These are phyloP conservation scores for Ustanciosporium gigantosporum DNA, from an alignment of 1,284 basidiomycete genomes.

Conservation along the genomic window DNA sequence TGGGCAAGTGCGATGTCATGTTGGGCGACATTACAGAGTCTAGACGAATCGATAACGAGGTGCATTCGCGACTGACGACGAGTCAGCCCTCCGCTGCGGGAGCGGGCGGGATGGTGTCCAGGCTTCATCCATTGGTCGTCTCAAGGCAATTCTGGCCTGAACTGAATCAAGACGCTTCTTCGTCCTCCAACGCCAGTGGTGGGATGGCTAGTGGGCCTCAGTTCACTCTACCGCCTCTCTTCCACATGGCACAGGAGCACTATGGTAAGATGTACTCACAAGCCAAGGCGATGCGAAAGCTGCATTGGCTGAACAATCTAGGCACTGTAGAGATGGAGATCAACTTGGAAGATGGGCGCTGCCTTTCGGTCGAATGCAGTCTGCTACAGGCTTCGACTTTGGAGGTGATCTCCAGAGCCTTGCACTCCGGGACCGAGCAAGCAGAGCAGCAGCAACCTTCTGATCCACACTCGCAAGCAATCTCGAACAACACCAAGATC, in stretches of 20 bases:
- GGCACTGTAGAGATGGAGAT: conserved; percentile 47
- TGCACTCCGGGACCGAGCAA: too few species aligned
- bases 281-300: conserved; percentile 32
- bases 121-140: conserved; percentile 50
- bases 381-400: conserved; percentile 26
- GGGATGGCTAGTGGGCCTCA: conserved; percentile 2
- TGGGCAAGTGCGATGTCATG: conserved; percentile 59
- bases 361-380: conserved; percentile 24
- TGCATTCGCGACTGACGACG: conserved; percentile 16
- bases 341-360: conserved; percentile 38
- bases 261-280: conserved; percentile 23
- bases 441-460: background rate
- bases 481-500: conserved; percentile 6
- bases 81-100: background rate
- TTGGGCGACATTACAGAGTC: conserved; percentile 53
- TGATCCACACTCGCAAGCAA: background rate
- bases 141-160: conserved; percentile 59
- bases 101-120: conserved; percentile 27
- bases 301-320: conserved; percentile 49
- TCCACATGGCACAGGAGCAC: conserved; percentile 35
- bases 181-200: too few species aligned
- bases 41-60: conserved; percentile 30
- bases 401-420: conserved; percentile 18
- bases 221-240: conserved; percentile 44
- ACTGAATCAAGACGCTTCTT: conserved; percentile 5